phyloP scores from a whole-genome alignment of 106 monocot species.

The Dendrobium chrysotoxum region DNA sequence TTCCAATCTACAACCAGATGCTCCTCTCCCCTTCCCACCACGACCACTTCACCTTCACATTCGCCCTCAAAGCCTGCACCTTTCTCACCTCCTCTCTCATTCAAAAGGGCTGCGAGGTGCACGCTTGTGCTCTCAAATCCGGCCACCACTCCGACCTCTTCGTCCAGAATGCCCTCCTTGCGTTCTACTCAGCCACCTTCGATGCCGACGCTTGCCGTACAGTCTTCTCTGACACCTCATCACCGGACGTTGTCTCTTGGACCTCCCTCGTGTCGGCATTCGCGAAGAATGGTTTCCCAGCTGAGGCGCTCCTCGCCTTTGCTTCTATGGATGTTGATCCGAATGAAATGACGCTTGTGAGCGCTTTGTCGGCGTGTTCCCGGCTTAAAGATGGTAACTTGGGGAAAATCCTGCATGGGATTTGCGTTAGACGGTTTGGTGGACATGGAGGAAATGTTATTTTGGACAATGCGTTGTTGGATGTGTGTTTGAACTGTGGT shows the following conservation, averaged over 20 bases:
- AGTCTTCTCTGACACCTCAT: conserved; percentile 16
- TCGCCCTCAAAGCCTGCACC: conserved; percentile 26
- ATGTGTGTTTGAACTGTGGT: conserved; percentile 37
- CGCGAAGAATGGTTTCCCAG: conserved; percentile 17
- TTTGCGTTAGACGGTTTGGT: conserved; percentile 17
- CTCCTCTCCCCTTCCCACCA: conserved; percentile 11
- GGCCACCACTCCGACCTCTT: conserved; percentile 38
- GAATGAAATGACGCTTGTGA: conserved; percentile 41
- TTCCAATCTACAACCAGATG: conserved; percentile 23
- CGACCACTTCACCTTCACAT: conserved; percentile 37
- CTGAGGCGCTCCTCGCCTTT: conserved; percentile 29
- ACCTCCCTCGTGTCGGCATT: conserved; percentile 31
- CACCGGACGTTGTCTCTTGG: conserved; percentile 42
- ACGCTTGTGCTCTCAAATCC: conserved; percentile 28
- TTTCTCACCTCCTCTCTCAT: conserved; percentile 6
- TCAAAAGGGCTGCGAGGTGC: conserved; percentile 24
- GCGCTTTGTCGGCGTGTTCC: conserved; percentile 34
- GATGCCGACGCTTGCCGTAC: conserved; percentile 8
- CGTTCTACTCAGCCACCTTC: conserved; percentile 27
- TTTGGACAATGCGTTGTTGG: conserved; percentile 39
- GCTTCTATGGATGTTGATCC: conserved; percentile 24
- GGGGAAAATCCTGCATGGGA: conserved; percentile 40
- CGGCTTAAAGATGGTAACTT: conserved; percentile 3
- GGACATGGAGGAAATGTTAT: conserved; percentile 20
- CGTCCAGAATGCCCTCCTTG: conserved; percentile 31